Evolutionary conservation across 2,329 filamentous ascomycete genomes (phyloP), one percentile per base, ranked within the genome.

Genomic region (Metarhizium guizhouense): DNA sequence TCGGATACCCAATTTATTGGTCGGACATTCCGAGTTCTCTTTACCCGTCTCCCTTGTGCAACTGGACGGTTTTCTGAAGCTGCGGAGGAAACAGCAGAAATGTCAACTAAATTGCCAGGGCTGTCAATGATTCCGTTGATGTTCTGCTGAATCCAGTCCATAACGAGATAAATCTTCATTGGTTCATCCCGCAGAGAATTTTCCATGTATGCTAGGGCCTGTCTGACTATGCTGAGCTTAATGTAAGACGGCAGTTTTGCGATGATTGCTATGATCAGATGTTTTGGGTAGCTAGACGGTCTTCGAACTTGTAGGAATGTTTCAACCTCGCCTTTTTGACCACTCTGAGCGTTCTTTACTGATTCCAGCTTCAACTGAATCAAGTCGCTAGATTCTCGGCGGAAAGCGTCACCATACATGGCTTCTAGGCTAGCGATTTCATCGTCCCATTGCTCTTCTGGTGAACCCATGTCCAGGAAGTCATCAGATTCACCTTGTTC

Each of bases 81-180:
- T 2, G 85, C 84, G 2, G 86, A 86, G 2, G 87, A 83, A 4
- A 89, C 90, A 13, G 88, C 83, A 0, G 92, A 88, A 43, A 97
- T 90, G 55, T 95, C 91, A 43, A 87, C 81, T 43, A 99, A 77
- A 59, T 82, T 87, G 2, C 93, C 94, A 0, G 94, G 94, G 56
- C 87, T 83, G 58, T 92, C 85, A 54, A 96, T 86, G 56, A 97
- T 89, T n/a, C 73, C 73, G 56, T 90, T 86, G 59, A 95, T 84
- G 61, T 91, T 86, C 60, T 88, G 83, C 67, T 97, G 92, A 4
- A 97, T 74, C 92, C 93, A 97, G 71, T 96, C 92, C 53, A 93
- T 81, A 13, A 95, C 79, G 61, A 89, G 89, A 70, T 92, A 97
- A 13, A 96, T 82, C 67, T 83, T 84, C 87, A 95, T 96, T 43